Base-by-base conservation (phyloP, 2,329 filamentous ascomycete genomes). In the Fusarium acutatum region DNA sequence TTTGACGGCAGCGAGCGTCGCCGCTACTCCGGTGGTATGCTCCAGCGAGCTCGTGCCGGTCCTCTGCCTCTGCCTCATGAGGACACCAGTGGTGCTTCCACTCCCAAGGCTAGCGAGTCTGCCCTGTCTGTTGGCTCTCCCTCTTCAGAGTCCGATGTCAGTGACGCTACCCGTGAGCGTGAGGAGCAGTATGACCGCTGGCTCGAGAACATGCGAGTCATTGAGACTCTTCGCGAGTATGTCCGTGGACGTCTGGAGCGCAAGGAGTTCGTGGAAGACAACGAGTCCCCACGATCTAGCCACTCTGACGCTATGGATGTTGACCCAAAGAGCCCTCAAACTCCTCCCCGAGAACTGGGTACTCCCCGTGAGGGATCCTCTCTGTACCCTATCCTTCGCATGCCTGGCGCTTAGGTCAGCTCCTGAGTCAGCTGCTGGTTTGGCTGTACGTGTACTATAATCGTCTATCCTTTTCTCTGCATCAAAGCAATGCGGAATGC, bases 1-100 rank as follows among this genome's bases (percentile, higher is more conserved):
- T 92, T 92, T 72, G 89, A 91, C 65, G 85, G 83, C 70, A 89
- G 90, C 73, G 88, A 89, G 79, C 89, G 90, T 54, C 89, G 90
- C 57, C 89, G 90, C 67, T 92, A 90, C 82, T 90, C 90, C 38
- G 90, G 90, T 44, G 90, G 90, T 54, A 88, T 92, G 86, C 87
- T 93, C 46, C 91, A 93, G 82, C 87, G 87, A 59, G 87, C 88
- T 46, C 86, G 83, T 72, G 83, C 82, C 24, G 83, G 82, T 22
- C 82, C 86, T 41, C 83, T 84, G 32, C 83, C 84, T 22, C 80
- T 76, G 46, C 79, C 76, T 43, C 81, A 80, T 32, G 79, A 82
- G 66, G 80, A 84, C 41, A 80, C 80, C 17, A 83, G 83, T 28
- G 80, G 82, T 12, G 80, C 82, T 11, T 79, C 83, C 18, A 86